A percentile compares a stretch with the other conserved stretches of the same genome.
Conservation (phyloP, 495 filamentous ascomycete genomes). For the Aspergillus avenaceus region DNA sequence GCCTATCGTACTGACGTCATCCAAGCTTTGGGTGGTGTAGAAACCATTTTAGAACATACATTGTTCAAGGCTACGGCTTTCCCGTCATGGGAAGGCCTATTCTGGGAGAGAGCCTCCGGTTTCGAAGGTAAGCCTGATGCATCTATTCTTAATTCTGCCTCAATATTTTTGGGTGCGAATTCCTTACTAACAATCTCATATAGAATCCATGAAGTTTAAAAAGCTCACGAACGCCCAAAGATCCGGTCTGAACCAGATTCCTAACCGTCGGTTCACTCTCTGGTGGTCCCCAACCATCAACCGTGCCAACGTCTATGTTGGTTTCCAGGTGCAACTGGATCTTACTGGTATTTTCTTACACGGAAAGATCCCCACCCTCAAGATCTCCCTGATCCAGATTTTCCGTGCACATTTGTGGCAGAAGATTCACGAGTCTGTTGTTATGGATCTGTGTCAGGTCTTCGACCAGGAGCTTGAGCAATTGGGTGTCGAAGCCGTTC, state of each 20-base stretch:
- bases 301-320: conserved; percentile 60
- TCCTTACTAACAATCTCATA: not conserved
- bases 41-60: conserved; percentile 97
- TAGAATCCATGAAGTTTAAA: conserved; percentile 89
- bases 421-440: conserved; percentile 98
- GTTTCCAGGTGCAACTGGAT: conserved; percentile 99
- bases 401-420: conserved; percentile 99
- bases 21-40: conserved; percentile 97
- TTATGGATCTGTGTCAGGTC: conserved; percentile 99
- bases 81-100: conserved; percentile 97
- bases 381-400: conserved; percentile 98
- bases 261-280: conserved; percentile 96
- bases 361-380: conserved; percentile 97
- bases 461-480: conserved; percentile 97
- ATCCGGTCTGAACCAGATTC: conserved; percentile 98
- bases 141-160: no score
- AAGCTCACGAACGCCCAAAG: conserved; percentile 98
- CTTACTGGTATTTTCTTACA: conserved; percentile 99
- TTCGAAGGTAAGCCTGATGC: no score
- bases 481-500: conserved; percentile 94
- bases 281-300: conserved; percentile 92
- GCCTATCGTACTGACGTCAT: conserved; percentile 98
- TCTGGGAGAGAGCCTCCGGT: conserved; percentile 88
- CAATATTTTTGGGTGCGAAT: no score
- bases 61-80: conserved; percentile 99